Base-by-base conservation (phyloP, 1,284 basidiomycete genomes). In the Phellinidium pouzarii region DNA sequence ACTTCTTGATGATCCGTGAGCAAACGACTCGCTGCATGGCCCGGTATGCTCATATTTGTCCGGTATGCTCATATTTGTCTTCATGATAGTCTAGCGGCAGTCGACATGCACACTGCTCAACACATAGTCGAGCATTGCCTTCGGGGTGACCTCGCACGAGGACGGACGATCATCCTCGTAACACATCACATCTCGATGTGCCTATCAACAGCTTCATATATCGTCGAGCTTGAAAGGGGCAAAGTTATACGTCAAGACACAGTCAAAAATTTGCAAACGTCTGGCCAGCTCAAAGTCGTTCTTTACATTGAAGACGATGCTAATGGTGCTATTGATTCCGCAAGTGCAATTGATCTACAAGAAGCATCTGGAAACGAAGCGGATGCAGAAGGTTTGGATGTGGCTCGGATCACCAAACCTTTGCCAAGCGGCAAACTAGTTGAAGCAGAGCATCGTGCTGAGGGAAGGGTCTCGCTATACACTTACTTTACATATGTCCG, bases 41-140 rank as follows among this genome's bases (percentile, higher is more conserved):
- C 14, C 31, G 36, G 26, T 7, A 46, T 41, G n/a, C n/a, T n/a
- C n/a, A n/a, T n/a, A n/a, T n/a, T n/a, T n/a, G n/a, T 20, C n/a
- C 41, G 23, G 53, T 42, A 49, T 46, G 36, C 44, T 52, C 19
- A 52, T 19, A 41, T n/a, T 29, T 26, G 34, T 31, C 26, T 53
- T 17, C 48, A 9, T 23, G 14, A 25, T 55, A 87, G 88, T 3
- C 73, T 95, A 11, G 85, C 88, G 0, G 91, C 91, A 1, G 89
- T 95, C 6, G 92, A 95, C 66, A 90, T 91, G 69, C 89, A 93
- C 62, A 92, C 89, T 1, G 87, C 88, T 40, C 80, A 84, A 58
- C 85, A 88, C 60, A 72, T 89, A 8, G 78, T 85, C 41, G 70
- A 77, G 49, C 70, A 79, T 55, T 83, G 86, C 59, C 68, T 91